Base-by-base conservation (phyloP, 2,329 filamentous ascomycete species). In the Aureobasidium pullulans region DNA sequence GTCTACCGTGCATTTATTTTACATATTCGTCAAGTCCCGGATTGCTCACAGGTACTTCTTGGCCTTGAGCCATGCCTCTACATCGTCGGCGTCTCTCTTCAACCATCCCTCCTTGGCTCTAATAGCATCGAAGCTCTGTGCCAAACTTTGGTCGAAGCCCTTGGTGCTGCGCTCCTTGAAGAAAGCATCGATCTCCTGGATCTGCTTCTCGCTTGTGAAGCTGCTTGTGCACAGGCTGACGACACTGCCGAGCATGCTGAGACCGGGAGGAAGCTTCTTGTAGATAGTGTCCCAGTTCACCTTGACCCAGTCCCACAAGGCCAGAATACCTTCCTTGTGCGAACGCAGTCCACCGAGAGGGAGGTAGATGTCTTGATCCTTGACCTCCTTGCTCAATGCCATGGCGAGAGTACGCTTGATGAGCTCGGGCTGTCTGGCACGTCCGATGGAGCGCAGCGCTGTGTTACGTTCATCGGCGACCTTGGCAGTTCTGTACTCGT, bases 291-390 rank as follows among this genome's bases (percentile, higher is more conserved):
- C 88, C 91, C 93, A 97, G 76, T 96, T 94, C 65, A 85, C 80
- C 70, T 86, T 88, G 78, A 96, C 80, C 89, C 90, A 97, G 16
- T 72, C 74, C 81, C 88, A 96, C 60, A 96, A 81, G 7, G 88
- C 88, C 60, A 88, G 79, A 59, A 96, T 88, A 65, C 93, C 93
- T 44, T 85, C 84, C 7, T 84, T 77, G 70, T 95, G 90, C 57
- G 83, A 83, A 61, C 92, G 84, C 31, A 97, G 82, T 7, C 89
- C 89, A 36, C 84, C 83, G 40, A 94, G 83, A 1, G 93, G 92
- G 71, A 96, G 85, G 76, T 96, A 96, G 64, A 96, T 86, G 72
- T 97, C 93, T 73, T 96, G 93, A 64, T 89, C 90, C 79, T 95
- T 96, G 74, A 96, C 88, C 65, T 96, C 87, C 62, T 86, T 84